Evolutionary conservation across 345 rosid species (phyloP).

Genomic region (Erodium maritimum): DNA sequence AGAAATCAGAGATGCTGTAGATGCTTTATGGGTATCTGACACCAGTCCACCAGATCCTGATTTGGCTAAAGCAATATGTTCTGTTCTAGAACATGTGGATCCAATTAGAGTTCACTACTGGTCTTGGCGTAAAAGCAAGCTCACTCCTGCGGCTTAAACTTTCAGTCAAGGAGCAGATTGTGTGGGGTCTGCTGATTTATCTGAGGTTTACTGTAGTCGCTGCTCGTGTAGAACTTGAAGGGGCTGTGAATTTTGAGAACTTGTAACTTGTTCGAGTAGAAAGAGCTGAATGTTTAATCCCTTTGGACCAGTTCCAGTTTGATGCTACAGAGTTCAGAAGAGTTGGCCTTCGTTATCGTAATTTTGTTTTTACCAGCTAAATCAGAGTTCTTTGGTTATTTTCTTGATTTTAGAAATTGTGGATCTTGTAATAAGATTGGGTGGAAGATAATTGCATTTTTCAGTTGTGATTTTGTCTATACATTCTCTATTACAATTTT

Average conservation of each 20-base stretch:
- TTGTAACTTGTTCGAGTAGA: background rate
- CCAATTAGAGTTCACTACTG: conserved; percentile 65
- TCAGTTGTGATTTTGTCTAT: too few relatives aligned
- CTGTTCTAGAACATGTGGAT: conserved; percentile 47
- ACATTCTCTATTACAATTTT: too few relatives aligned
- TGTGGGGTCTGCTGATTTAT: background rate
- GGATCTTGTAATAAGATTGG: too few relatives aligned
- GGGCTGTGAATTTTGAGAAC: background rate
- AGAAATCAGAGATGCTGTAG: conserved; percentile 44
- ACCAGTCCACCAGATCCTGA: conserved; percentile 21
- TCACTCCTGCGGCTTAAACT: conserved; percentile 4
- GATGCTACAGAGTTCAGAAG: background rate
- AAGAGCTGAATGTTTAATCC: background rate
- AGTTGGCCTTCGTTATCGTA: background rate
- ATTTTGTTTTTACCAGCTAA: background rate
- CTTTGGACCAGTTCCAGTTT: background rate
- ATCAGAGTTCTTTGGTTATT: background rate
- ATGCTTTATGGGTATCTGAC: conserved; percentile 33
- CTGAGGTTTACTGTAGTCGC: background rate
- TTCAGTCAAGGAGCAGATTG: background rate
- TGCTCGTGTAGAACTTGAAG: background rate
- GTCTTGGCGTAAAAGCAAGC: conserved; percentile 64
- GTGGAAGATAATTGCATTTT: too few relatives aligned
- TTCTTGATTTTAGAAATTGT: background rate
- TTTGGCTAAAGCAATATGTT: conserved; percentile 47